Base-by-base conservation (phyloP, 176 grass and related monocot species). In the Zea luxurians region DNA sequence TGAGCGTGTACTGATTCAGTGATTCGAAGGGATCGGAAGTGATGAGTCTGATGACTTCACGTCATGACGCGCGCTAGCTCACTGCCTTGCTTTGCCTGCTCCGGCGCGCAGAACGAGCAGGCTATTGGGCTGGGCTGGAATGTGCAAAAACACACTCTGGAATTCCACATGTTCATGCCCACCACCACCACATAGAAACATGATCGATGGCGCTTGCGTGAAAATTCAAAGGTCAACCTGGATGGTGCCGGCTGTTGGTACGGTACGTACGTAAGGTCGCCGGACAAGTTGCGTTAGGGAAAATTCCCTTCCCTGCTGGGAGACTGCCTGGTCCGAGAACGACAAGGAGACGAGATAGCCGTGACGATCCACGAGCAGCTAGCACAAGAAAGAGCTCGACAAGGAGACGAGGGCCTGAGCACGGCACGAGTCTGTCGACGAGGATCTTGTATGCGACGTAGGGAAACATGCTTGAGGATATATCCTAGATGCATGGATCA, bases 381-480 rank as follows among this genome's bases (percentile, higher is more conserved):
- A 70, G 3, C 68, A 70, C 0, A 70, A 49, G 68, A 70, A 70
- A 9, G 68, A 48, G 12, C 49, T 70, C 12, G 68, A 45, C 6
- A 70, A 2, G 45, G 68, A 70, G 13, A 70, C 13, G 52, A 37
- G 69, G 47, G 9, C 47, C 69, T 37, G 69, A 71, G 13, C 1
- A 50, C 0, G 69, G 52, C 1, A 71, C 13, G 69, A 71, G 69
- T 16, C 69, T 71, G 7, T 16, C 69, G 0, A 10, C 52, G 69
- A 52, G 1, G 47, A 37, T 71, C 37, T 7, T 71, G 2, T 37
- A 8, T 37, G 69, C 69, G 27, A 17, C 52, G 69, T 52, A 71
- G 13, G 69, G 52, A 16, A 53, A 53, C 48, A 72, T 6, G 69
- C 47, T 72, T 37, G 69, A 17, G 69, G 48, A n/a, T n/a, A 72